Percentiles rank a stretch among this genome's conserved stretches.
phyloP scores from a whole-genome alignment of 2,329 filamentous ascomycete genomes.

The Fusarium sp. region DNA sequence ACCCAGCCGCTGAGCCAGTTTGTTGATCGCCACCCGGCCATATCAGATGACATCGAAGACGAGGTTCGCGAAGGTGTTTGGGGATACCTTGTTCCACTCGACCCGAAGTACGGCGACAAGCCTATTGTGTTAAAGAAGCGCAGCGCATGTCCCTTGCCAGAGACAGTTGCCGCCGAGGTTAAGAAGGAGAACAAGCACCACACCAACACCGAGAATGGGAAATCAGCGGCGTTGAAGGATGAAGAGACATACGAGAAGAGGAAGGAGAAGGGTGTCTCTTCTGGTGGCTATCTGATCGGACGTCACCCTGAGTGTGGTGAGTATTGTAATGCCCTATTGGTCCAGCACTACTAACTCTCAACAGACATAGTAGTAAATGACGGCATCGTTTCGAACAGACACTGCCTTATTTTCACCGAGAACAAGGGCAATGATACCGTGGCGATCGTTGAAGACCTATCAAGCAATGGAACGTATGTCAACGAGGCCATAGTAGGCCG shows the following conservation, averaged over 20 bases:
- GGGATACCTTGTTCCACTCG: constrained; percentile 91
- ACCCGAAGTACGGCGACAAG: constrained; percentile 72
- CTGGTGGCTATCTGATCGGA: constrained; percentile 90
- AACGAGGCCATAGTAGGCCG: constrained; percentile 91
- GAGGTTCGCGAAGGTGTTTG: constrained; percentile 88
- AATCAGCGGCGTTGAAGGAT: constrained; percentile 63
- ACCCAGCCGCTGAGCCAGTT: constrained; percentile 75
- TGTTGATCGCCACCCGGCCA: constrained; percentile 74
- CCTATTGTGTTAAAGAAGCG: constrained; percentile 80
- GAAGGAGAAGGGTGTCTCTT: constrained; percentile 70
- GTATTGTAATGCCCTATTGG: constrained; percentile 46
- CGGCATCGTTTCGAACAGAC: constrained; percentile 86
- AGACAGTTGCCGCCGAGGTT: constrained; percentile 52
- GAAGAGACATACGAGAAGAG: constrained; percentile 71
- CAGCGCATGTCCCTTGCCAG: constrained; percentile 72
- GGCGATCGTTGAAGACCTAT: constrained; percentile 90
- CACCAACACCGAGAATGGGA: constrained; percentile 56
- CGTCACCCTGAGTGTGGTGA: constrained; percentile 92
- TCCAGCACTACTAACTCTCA: constrained; percentile 13
- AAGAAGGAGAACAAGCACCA: constrained; percentile 55
- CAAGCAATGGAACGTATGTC: constrained; percentile 95
- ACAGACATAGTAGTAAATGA: constrained; percentile 78
- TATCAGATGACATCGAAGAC: constrained; percentile 86
- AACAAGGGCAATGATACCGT: constrained; percentile 68
- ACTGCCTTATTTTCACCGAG: constrained; percentile 75